These are phyloP conservation scores for Hymenotorrendiella dingleyae DNA, from an alignment of 2,329 filamentous ascomycete species.

Conservation along the genomic window DNA sequence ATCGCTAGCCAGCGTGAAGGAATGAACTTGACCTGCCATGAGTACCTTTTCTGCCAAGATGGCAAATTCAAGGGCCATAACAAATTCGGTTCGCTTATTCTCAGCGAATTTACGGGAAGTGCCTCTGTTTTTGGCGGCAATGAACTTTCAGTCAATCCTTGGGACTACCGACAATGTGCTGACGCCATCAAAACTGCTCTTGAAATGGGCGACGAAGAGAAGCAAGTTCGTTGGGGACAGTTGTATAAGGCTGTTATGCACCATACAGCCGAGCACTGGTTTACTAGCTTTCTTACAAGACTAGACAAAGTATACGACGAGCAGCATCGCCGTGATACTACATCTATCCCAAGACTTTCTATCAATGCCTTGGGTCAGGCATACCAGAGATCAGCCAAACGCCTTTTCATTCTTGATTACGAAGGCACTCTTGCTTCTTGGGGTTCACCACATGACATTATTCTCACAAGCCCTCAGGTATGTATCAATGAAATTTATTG, in stretches of 20 bases:
- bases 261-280: slow-evolving; percentile 84
- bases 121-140: slow-evolving; percentile 76
- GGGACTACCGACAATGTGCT: slow-evolving; percentile 86
- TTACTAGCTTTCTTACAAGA: slow-evolving; percentile 64
- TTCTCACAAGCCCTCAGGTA: slow-evolving; percentile 71
- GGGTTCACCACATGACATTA: slow-evolving; percentile 77
- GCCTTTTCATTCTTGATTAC: slow-evolving; percentile 87
- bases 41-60: slow-evolving; percentile 91
- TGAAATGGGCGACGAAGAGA: slow-evolving; percentile 73
- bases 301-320: slow-evolving; percentile 75
- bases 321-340: slow-evolving; percentile 78
- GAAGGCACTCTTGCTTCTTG: slow-evolving; percentile 88
- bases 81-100: slow-evolving; percentile 81
- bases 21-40: slow-evolving; percentile 95
- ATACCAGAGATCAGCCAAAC: slow-evolving; percentile 60
- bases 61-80: slow-evolving; percentile 63
- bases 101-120: slow-evolving; percentile 93
- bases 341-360: slow-evolving; percentile 79
- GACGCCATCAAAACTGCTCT: slow-evolving; percentile 79
- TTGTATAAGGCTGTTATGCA: slow-evolving; percentile 68
- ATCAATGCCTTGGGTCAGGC: slow-evolving; percentile 55
- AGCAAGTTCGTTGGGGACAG: slow-evolving; percentile 65
- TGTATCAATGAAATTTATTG: slow-evolving; percentile 14
- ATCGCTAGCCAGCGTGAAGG: slow-evolving; percentile 93
- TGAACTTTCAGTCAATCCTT: slow-evolving; percentile 85